These are phyloP conservation scores for Ceratobasidium sp. DNA, from an alignment of 1,284 basidiomycete genomes.

Conservation along the genomic window DNA sequence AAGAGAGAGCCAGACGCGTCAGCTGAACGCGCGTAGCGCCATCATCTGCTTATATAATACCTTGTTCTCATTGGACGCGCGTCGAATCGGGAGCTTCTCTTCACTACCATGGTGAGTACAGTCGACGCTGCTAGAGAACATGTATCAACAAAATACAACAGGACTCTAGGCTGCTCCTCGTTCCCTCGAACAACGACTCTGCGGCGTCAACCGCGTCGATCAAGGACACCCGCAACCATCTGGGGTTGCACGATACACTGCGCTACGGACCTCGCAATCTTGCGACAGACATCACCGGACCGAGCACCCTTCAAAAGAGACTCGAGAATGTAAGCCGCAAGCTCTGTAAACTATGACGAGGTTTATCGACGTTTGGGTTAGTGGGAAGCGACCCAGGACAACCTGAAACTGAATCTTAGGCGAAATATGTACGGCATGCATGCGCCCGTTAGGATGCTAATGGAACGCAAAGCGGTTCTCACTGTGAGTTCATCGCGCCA, in stretches of 20 bases:
- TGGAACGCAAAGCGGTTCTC: conserved; percentile 91
- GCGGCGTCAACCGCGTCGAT: conserved; percentile 67
- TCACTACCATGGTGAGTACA: conserved; percentile 27
- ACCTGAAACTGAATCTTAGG: conserved; percentile 83
- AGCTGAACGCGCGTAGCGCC: conserved; percentile 29
- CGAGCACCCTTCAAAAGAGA: conserved; percentile 64
- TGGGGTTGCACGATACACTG: conserved; percentile 82
- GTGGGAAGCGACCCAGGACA: conserved; percentile 95
- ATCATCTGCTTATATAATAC: conserved; percentile 14
- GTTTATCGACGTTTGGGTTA: conserved; percentile 50
- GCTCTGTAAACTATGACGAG: background rate
- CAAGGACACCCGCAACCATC: conserved; percentile 69
- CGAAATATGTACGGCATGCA: conserved; percentile 87
- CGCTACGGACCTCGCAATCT: conserved; percentile 77
- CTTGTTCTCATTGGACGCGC: conserved; percentile 19
- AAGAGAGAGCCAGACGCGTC: conserved; percentile 31
- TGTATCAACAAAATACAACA: no score
- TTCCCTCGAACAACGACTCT: conserved; percentile 58
- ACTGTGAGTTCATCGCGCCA: conserved; percentile 60
- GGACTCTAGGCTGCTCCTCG: conserved; percentile 58
- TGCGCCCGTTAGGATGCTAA: conserved; percentile 85
- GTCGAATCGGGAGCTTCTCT: conserved; percentile 3
- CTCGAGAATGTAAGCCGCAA: conserved; percentile 65
- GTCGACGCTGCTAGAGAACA: no score
- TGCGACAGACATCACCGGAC: conserved; percentile 69